Base-by-base conservation (phyloP, 208 protist species). In the Angomonas deanei region DNA sequence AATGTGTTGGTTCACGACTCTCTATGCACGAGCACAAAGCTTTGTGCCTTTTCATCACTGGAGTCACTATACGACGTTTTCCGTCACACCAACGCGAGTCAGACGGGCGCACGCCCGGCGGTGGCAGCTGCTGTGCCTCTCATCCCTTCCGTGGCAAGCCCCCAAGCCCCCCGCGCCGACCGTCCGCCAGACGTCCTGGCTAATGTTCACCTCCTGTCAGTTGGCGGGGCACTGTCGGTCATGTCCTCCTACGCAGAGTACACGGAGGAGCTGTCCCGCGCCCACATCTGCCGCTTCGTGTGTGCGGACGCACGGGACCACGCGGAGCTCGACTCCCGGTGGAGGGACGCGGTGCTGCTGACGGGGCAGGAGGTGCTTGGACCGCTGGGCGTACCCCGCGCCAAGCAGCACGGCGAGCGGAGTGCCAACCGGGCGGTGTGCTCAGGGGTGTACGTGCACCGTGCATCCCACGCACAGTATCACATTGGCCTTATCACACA, bases 401-500 rank as follows among this genome's bases (percentile, higher is more conserved):
- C 53, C 53, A 28, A 1, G 27, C 5, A 8, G 13, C 10, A 5
- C 28, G 53, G 53, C 53, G 2, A 8, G 19, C 28, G 30, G 19
- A 1, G 15, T 31, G 48, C 21, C 2, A 24, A 48, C 33, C 26
- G 21, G 33, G 23, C 28, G 34, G n/a, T 19, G 0, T 3, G 68
- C 50, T 39, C 24, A 15, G 84, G 84, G 21, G 75, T 80, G 4
- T 91, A 80, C 49, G 58, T 83, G 13, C 68, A 67, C 13, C 15
- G 27, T 21, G 27, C 24, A 48, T 6, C 19, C 31, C 30, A 1
- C 11, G 15, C 36, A 15, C 36, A 42, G 11, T 91, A 74, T 50
- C 67, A 69, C 2, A 31, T 91, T 15, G 79, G 74, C 17, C 50
- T 91, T 36, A 70, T 92, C 34, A 84, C 82, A 10, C 26, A 62